Percentiles rank a stretch among this genome's conserved stretches.
Evolutionary conservation across 441 rosid species (phyloP).

Genomic region (Theobroma grandiflorum): DNA sequence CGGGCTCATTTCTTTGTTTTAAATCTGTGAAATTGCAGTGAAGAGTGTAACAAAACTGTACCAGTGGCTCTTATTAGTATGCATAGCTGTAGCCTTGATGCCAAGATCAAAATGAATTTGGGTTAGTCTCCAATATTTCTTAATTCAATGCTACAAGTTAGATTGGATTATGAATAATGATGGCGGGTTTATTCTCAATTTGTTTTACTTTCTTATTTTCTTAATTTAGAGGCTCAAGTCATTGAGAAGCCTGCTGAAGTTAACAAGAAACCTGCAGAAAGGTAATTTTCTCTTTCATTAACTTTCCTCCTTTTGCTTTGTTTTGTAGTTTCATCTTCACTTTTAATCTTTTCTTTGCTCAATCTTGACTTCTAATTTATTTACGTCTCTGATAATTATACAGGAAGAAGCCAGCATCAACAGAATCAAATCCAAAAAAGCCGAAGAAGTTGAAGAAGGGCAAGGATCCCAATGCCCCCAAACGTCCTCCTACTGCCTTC

Average conservation of each 20-base stretch:
- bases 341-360: not conserved
- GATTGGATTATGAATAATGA: not conserved
- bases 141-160: not conserved
- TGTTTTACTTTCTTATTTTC: not conserved
- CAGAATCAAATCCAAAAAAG: constrained; percentile 76
- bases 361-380: not conserved
- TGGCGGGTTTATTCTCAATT: not conserved
- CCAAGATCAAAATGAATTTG: constrained; percentile 77
- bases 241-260: constrained; percentile 69
- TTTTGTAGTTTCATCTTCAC: not conserved
- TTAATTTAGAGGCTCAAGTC: constrained; percentile 72
- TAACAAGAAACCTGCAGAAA: constrained; percentile 74
- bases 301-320: not conserved
- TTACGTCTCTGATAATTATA: not conserved
- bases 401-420: constrained; percentile 73
- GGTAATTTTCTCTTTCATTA: constrained; percentile 34
- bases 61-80: constrained; percentile 81
- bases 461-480: constrained; percentile 57
- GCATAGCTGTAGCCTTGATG: constrained; percentile 90
- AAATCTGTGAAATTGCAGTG: constrained; percentile 49
- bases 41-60: constrained; percentile 74
- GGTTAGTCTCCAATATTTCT: constrained; percentile 41
- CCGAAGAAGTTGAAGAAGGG: constrained; percentile 56
- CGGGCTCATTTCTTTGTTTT: not conserved
- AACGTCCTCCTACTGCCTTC: constrained; percentile 90